phyloP scores from a whole-genome alignment of 2,329 filamentous ascomycete genomes.

The Aspergillus calidoustus region DNA sequence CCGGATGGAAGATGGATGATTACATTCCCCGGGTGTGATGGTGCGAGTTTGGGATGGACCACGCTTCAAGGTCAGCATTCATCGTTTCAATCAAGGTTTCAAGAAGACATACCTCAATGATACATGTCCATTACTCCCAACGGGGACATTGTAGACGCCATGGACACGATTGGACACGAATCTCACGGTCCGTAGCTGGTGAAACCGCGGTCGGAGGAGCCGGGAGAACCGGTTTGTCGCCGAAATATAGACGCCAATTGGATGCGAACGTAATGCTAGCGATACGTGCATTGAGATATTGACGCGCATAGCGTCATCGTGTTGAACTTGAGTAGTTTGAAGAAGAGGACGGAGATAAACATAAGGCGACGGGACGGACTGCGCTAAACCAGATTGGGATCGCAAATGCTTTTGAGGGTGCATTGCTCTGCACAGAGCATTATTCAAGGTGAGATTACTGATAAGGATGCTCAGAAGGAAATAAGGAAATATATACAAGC shows the following conservation, averaged over 20 bases:
- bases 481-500: not conserved
- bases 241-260: not conserved
- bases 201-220: not conserved
- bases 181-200: not conserved
- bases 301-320: conserved; percentile 1
- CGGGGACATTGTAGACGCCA: conserved; percentile 23
- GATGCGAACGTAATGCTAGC: not conserved
- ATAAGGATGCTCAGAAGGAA: not conserved
- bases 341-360: not conserved
- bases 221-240: not conserved
- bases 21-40: conserved; percentile 30
- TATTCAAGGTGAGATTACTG: not conserved
- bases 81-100: not conserved
- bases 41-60: conserved; percentile 21
- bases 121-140: conserved; percentile 37
- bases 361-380: not conserved
- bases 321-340: not conserved
- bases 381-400: conserved; percentile 2
- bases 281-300: not conserved
- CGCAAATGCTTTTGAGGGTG: not conserved
- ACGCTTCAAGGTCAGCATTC: conserved; percentile 24
- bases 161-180: conserved; percentile 1
- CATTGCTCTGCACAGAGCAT: not conserved
- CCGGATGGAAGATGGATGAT: conserved; percentile 45
- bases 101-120: conserved; percentile 28